A percentile compares a stretch with the other conserved stretches of the same genome.
Evolutionary conservation across 176 grass and related monocot genomes (phyloP).

Genomic region (Carex kokanica): DNA sequence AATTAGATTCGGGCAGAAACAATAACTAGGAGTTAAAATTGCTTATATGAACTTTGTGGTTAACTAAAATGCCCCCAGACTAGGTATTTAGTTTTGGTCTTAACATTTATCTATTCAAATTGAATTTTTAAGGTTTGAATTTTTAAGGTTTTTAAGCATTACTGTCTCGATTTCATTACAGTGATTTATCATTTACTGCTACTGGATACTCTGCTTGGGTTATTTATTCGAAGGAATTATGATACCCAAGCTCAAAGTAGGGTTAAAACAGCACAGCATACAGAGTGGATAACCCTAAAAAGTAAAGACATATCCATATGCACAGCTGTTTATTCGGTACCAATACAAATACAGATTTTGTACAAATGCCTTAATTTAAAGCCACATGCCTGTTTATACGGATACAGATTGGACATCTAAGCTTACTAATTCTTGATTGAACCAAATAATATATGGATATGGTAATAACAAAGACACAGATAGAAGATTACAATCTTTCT

Average conservation of each 20-base stretch:
- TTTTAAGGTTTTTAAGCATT: neutral
- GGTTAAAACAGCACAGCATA: neutral
- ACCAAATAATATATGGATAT: neutral
- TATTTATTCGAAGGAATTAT: neutral
- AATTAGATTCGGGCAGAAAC: neutral
- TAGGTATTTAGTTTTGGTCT: neutral
- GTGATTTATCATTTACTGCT: neutral
- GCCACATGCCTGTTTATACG: neutral
- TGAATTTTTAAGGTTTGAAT: neutral
- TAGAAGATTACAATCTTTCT: neutral
- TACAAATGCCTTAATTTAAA: neutral
- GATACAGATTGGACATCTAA: neutral
- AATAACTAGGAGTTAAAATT: neutral
- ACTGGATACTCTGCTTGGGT: neutral
- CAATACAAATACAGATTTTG: too few species aligned
- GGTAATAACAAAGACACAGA: neutral
- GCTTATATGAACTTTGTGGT: neutral
- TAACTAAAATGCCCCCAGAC: neutral
- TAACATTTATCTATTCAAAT: neutral
- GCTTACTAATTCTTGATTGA: neutral
- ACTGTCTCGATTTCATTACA: neutral
- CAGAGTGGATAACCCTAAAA: neutral
- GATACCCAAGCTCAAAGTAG: neutral
- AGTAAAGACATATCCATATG: too few species aligned
- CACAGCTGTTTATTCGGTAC: too few species aligned